Base-by-base conservation (phyloP, 2,329 filamentous ascomycete species). In the Ophiostoma populinum region DNA sequence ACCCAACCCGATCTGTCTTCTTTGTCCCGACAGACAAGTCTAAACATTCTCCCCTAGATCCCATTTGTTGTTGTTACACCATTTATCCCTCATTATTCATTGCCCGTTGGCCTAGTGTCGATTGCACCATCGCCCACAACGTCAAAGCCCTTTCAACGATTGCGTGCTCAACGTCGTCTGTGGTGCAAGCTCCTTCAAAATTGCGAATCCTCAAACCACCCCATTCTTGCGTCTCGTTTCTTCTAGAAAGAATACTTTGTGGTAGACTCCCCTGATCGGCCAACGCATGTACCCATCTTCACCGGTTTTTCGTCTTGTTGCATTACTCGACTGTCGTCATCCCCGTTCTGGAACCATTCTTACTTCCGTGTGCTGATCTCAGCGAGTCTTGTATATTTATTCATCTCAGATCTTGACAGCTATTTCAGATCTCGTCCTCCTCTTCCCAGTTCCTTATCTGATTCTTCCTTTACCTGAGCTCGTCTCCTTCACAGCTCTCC, bases 91-190 rank as follows among this genome's bases (percentile, higher is more conserved):
- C 6, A 18, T 17, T 17, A 5, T 18, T 13, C 19, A 19, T 6
- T 28, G 6, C 10, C 15, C 5, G n/a, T 20, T 20, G 4, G 13
- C 25, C 27, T 37, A 37, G 38, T 40, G 38, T 36, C 34, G 21
- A 40, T 40, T 40, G 38, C 38, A 37, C 35, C 38, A 40, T 40
- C 38, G 35, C 31, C 18, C 18, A 20, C 19, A 29, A 24, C 7
- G 7, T 16, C 16, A 17, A 15, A 20, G 24, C 22, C 31, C 24
- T 18, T 13, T 24, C 24, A 13, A 28, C 34, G 24, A 39, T 42
- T 40, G 41, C 39, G 39, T 41, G 39, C 35, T 41, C 16, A 19
- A 6, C 18, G 24, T 20, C 25, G 10, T 11, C 22, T 37, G 36
- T 43, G 38, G 36, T 40, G 38, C 38, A 41, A 42, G 32, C 15